Evolutionary conservation across 2,329 filamentous ascomycete genomes (phyloP).

Genomic region (Ceratocystis papillata): DNA sequence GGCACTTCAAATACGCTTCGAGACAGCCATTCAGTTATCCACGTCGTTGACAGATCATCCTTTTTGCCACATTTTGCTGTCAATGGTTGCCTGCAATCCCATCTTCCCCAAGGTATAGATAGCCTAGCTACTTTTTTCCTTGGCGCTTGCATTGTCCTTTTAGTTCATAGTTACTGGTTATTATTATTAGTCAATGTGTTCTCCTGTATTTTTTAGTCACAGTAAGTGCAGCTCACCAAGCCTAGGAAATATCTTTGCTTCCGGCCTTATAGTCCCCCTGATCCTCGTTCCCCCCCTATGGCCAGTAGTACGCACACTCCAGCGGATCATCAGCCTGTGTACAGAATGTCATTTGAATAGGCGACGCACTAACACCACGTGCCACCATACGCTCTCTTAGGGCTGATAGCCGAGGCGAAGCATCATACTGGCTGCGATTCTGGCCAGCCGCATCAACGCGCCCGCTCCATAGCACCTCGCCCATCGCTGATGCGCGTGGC

Average conservation of each 20-base stretch:
- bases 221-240: background rate
- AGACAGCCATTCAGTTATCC: background rate
- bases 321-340: slow-evolving; percentile 43
- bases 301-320: slow-evolving; percentile 24
- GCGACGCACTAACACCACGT: slow-evolving; percentile 51
- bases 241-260: background rate
- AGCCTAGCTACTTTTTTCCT: background rate
- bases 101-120: too few relatives aligned
- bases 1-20: slow-evolving; percentile 12
- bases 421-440: slow-evolving; percentile 61
- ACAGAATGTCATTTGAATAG: slow-evolving; percentile 64
- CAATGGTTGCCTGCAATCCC: too few relatives aligned
- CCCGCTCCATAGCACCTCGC: slow-evolving; percentile 73
- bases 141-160: background rate
- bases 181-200: background rate
- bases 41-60: background rate
- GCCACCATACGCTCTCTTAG: slow-evolving; percentile 65
- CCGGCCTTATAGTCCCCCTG: background rate
- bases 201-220: background rate
- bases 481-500: slow-evolving; percentile 64
- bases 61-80: background rate
- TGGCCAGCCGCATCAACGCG: slow-evolving; percentile 51
- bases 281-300: background rate
- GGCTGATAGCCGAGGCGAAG: slow-evolving; percentile 58
- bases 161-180: too few relatives aligned